Conservation (phyloP, 495 filamentous ascomycete species). For the Parachaetomium inaequale region DNA sequence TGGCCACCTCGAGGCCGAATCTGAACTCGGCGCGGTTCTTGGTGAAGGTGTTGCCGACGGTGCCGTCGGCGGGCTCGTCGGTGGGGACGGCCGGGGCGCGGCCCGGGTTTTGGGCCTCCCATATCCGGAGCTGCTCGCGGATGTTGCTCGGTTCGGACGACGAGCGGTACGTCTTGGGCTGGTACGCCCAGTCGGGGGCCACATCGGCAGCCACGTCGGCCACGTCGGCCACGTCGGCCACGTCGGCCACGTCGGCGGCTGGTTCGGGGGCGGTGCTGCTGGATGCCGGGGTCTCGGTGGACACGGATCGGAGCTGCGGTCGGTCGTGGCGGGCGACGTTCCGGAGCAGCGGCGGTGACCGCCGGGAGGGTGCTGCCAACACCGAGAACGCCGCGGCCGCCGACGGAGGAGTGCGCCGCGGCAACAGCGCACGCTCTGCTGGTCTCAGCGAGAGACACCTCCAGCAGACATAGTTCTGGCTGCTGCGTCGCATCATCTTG, state of each 20-base stretch:
- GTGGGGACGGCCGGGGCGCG: background rate
- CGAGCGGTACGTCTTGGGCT: background rate
- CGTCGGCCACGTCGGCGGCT: no score
- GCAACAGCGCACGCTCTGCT: conserved; percentile 6
- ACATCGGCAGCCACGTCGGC: background rate
- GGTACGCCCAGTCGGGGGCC: background rate
- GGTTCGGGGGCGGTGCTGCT: no score
- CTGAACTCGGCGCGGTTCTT: conserved; percentile 5
- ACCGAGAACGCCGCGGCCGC: background rate
- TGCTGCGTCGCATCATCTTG: conserved; percentile 28
- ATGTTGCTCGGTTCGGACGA: conserved; percentile 29
- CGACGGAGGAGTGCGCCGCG: background rate
- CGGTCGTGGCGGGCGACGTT: conserved; percentile 8
- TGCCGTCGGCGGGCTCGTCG: background rate
- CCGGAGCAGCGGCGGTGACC: background rate
- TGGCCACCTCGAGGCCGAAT: conserved; percentile 25
- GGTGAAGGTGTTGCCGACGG: background rate
- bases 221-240: no score
- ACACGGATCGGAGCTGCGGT: background rate
- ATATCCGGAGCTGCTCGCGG: conserved; percentile 51
- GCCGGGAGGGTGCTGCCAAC: background rate
- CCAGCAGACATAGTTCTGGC: conserved; percentile 35
- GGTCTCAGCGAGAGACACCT: conserved; percentile 24
- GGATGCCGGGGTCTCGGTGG: background rate
- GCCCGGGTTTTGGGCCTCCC: conserved; percentile 49